Conservation (phyloP, 192 early-diverging fungal species). For the Gryganskiella cystojenkinii region DNA sequence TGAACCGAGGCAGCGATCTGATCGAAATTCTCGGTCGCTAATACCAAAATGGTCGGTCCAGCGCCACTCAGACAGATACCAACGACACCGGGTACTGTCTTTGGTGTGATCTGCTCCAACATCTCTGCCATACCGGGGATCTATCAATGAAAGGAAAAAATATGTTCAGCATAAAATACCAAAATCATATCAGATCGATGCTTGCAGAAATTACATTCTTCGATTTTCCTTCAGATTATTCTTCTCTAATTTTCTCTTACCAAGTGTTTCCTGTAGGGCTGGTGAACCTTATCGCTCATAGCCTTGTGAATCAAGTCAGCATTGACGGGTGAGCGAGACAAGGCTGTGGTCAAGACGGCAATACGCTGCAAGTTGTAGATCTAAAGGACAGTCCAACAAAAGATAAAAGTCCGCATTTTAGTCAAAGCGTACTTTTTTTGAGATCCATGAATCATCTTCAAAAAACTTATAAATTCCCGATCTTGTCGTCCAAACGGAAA, state of each 20-base stretch:
- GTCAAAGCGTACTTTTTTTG: no score
- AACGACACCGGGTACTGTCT: slow-evolving; percentile 83
- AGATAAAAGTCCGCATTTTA: not conserved
- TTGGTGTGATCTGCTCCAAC: slow-evolving; percentile 77
- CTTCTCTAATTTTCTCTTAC: slow-evolving; percentile 54
- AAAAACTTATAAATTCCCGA: no score
- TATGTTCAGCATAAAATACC: not conserved
- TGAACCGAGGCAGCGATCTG: slow-evolving; percentile 75
- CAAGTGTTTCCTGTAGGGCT: slow-evolving; percentile 93
- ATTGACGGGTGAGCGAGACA: slow-evolving; percentile 77
- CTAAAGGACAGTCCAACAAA: no score
- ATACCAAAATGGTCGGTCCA: slow-evolving; percentile 94
- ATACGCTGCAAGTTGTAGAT: slow-evolving; percentile 94
- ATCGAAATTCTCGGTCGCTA: slow-evolving; percentile 89
- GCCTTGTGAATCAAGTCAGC: slow-evolving; percentile 86
- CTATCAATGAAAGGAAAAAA: slow-evolving; percentile 30
- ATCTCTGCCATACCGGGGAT: slow-evolving; percentile 92
- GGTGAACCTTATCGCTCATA: slow-evolving; percentile 98
- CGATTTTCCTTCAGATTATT: not conserved
- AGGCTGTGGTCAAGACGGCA: slow-evolving; percentile 88
- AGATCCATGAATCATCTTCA: no score
- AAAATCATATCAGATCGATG: not conserved
- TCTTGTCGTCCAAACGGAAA: no score
- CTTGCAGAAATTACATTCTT: no score
- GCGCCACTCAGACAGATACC: slow-evolving; percentile 96